Evolutionary conservation across 352 stramenopile species (phyloP), one percentile per base, ranked within the genome.

Genomic region (Phytophthora capsici): DNA sequence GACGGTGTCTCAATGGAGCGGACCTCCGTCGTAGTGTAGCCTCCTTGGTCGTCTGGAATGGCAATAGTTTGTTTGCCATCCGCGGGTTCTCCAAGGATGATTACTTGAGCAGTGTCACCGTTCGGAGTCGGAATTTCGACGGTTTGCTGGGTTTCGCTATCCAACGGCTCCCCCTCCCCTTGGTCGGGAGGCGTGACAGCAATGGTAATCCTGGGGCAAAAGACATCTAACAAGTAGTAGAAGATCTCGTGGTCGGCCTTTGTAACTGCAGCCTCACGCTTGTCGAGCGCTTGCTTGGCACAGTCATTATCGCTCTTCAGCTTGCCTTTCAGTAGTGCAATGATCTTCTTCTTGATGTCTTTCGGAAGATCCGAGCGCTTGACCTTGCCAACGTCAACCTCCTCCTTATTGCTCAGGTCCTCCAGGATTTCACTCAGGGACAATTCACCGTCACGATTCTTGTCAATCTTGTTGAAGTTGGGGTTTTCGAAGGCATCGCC

Each of bases 401-500:
- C 53, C 26, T 63, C 52, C 53, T 63, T 69, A n/a, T 63, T 19
- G 9, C 14, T 68, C 34, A 69, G 28, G 13, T 69, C 52, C 0
- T 53, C 36, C 26, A 69, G 19, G n/a, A 69, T 64, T 26, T 69
- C 53, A 4, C 34, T 16, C 37, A 58, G 45, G 47, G 62, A 56
- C 38, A 65, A 25, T 25, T 56, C 22, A 4, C 55, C 47, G 23
- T 90, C 64, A 3, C 38, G 30, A 53, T 77, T 69, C 4, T 40
- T 22, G 38, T 90, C 78, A 4, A 88, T 54, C 34, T 75, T 38
- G 9, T 70, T 20, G 19, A 86, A 67, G 6, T 57, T 40, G 10
- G 80, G 77, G 71, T 86, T 34, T 13, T 34, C 82, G 47, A 69
- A 73, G 32, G 61, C 57, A n/a, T 84, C 66, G 41, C 78, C 70